phyloP scores from a whole-genome alignment of 805 yeast species.

The Jamesozyma hellenica region DNA sequence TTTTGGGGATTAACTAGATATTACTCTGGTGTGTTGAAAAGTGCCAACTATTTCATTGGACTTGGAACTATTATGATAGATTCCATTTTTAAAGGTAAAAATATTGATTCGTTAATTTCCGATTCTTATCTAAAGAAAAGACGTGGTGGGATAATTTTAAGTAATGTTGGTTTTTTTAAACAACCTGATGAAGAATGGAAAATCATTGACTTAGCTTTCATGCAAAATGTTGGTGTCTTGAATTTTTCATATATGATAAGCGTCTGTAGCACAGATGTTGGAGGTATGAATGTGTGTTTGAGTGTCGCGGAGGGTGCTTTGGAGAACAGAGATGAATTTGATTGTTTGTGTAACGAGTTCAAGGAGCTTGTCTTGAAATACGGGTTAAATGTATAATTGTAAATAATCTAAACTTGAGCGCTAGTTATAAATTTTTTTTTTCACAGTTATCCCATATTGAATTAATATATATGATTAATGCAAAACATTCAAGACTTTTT shows the following conservation, averaged over 20 bases:
- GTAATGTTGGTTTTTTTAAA: constrained; percentile 18
- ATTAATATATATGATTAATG: no score
- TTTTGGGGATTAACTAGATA: constrained; percentile 17
- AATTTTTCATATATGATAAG: constrained; percentile 15
- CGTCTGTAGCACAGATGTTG: constrained; percentile 13
- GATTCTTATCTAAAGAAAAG: constrained; percentile 10
- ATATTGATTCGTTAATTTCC: constrained; percentile 13
- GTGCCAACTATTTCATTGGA: constrained; percentile 13
- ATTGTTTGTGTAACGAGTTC: neutral
- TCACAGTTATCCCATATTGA: no score
- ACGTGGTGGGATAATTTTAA: constrained; percentile 19
- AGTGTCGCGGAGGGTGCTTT: constrained; percentile 13
- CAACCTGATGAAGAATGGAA: constrained; percentile 2
- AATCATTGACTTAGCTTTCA: constrained; percentile 14
- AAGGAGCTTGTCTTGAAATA: neutral
- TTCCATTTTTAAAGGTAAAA: constrained; percentile 9
- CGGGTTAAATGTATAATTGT: no score
- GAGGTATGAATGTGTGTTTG: constrained; percentile 17
- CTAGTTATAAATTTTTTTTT: no score
- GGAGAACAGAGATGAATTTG: constrained; percentile 1
- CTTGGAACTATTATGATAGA: constrained; percentile 19
- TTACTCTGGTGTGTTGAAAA: constrained; percentile 10
- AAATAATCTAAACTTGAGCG: no score
- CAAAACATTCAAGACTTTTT: no score
- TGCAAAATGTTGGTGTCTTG: constrained; percentile 18